A percentile compares a stretch with the other conserved stretches of the same genome.
phyloP scores from a whole-genome alignment of 2,329 filamentous ascomycete species.

The Colletotrichum nymphaeae region DNA sequence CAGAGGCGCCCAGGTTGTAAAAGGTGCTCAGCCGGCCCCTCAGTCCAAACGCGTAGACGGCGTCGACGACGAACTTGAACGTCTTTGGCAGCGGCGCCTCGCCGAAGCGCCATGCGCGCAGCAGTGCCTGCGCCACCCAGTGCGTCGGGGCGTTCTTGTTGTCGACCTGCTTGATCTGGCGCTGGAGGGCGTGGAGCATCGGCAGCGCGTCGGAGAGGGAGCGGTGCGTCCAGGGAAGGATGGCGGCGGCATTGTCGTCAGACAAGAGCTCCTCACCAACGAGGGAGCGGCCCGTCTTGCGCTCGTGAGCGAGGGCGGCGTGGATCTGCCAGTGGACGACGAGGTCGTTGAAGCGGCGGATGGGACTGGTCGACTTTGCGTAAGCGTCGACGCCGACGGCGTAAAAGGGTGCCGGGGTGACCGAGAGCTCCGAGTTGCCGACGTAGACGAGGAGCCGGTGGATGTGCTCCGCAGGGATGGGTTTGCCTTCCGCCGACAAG shows the following conservation, averaged over 20 bases:
- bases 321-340: conserved; percentile 76
- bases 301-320: conserved; percentile 63
- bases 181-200: conserved; percentile 64
- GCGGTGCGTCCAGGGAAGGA: conserved; percentile 58
- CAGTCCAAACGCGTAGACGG: conserved; percentile 48
- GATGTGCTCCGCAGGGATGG: conserved; percentile 44
- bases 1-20: conserved; percentile 58
- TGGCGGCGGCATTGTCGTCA: conserved; percentile 38
- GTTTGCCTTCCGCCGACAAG: conserved; percentile 43
- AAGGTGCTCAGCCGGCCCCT: conserved; percentile 58
- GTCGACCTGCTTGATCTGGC: conserved; percentile 57
- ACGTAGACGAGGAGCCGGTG: conserved; percentile 49
- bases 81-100: conserved; percentile 59
- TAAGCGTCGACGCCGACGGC: conserved; percentile 70
- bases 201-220: conserved; percentile 59
- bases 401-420: conserved; percentile 65
- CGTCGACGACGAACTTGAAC: conserved; percentile 60
- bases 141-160: conserved; percentile 57
- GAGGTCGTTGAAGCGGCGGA: conserved; percentile 73
- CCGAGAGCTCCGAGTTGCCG: conserved; percentile 64
- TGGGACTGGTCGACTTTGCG: conserved; percentile 72
- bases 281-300: conserved; percentile 43
- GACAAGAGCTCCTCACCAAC: conserved; percentile 37
- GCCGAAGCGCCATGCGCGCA: conserved; percentile 68
- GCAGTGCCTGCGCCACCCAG: conserved; percentile 70